Evolutionary conservation across 805 yeast species (phyloP), one percentile per base, ranked within the genome.

Genomic region (Ogataea naganishii): DNA sequence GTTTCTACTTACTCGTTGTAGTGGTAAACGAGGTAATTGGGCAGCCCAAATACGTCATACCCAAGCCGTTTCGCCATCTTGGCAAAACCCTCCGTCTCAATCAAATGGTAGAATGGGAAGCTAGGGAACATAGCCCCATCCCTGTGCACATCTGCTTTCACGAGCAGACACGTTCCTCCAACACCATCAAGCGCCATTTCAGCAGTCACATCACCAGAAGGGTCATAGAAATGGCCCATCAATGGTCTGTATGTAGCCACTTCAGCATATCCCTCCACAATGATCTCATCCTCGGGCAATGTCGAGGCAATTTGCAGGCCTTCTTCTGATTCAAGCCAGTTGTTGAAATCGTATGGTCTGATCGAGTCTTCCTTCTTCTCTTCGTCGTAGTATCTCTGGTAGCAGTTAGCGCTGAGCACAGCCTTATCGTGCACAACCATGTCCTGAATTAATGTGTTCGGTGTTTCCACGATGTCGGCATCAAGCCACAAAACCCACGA

Each of bases 91-190:
- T 92, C 98, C 7, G 96, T 88, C 63, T 92, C 98, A 40, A 92
- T 86, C 55, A 92, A 68, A 55, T 92, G 95, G 55, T 89, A 88
- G 66, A 92, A 92, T 36, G 98, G 92, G 73, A 92, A 92, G 29
- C 94, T 83, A 12, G 99, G 98, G 73, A 92, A 92, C 96, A 92
- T 89, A 32, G 97, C 97, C 30, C 99, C 99, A 56, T 92, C 98
- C 53, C 98, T 72, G 58, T 92, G 99, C 31, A 92, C 99, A 43
- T 88, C 96, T 8, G 96, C 95, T 51, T 89, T 85, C 18, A 92
- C 99, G 59, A 92, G 55, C 19, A 94, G 77, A 24, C 96, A 94
- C 14, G 96, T 95, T 39, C 96, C 97, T 31, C 98, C 98, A 34
- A 92, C 97, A 53, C 99, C 98, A 54, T 92, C 97, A 36, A 92